Evolutionary conservation across 2,329 filamentous ascomycete genomes (phyloP).

Genomic region (Claviceps cyperi): DNA sequence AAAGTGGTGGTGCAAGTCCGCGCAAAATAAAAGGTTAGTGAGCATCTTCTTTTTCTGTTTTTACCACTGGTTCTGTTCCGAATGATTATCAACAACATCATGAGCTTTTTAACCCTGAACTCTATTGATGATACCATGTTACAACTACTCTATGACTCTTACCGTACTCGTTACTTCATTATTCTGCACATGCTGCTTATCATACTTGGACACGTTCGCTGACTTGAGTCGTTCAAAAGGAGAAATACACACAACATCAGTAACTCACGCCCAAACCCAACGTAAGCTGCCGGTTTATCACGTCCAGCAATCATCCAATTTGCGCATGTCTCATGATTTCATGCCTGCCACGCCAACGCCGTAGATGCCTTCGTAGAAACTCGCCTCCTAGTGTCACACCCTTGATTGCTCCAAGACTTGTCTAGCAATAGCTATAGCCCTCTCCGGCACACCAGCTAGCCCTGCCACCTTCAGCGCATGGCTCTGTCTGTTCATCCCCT

Average conservation of each 20-base stretch:
- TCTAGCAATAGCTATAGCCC: constrained; percentile 53
- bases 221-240: constrained; percentile 11
- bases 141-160: constrained; percentile 43
- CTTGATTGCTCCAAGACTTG: constrained; percentile 31
- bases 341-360: no score
- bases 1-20: background rate
- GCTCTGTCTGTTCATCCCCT: constrained; percentile 71
- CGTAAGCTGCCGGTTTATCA: background rate
- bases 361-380: constrained; percentile 1
- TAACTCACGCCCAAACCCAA: no score
- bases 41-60: constrained; percentile 2
- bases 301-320: background rate
- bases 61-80: constrained; percentile 11
- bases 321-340: background rate
- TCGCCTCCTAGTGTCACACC: background rate
- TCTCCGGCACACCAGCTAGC: constrained; percentile 66
- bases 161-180: constrained; percentile 7
- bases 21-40: background rate
- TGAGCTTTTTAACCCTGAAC: constrained; percentile 58
- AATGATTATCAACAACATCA: constrained; percentile 43
- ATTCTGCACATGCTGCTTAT: constrained; percentile 5
- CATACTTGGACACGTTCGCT: constrained; percentile 24
- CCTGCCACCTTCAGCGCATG: constrained; percentile 92
- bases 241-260: no score
- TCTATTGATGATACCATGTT: constrained; percentile 42